Base-by-base conservation (phyloP, 2,329 filamentous ascomycete species). In the Alternaria solani region DNA sequence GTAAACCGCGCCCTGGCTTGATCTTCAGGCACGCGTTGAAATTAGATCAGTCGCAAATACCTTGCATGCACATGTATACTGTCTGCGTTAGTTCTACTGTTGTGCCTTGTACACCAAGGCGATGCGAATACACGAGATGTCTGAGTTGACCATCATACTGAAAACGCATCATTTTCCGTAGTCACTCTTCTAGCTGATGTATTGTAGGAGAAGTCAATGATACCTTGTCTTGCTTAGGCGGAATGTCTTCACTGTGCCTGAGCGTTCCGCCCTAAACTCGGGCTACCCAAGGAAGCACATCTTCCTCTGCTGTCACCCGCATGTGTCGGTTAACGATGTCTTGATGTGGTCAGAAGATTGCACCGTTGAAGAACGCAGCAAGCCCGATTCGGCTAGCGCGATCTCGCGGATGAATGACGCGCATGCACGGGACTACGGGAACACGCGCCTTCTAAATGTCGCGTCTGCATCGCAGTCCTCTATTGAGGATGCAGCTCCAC, bases 351-450 rank as follows among this genome's bases (percentile, higher is more conserved):
- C 11, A 7, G n/a, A 25, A 18, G 46, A 16, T 41, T 11, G 28
- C 28, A 23, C 11, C 32, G 46, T 25, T 36, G 16, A 46, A 51
- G 20, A 5, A 51, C 14, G 32, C 18, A 18, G 49, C 18, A 14
- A 11, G 11, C 26, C 46, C 28, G 38, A 64, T 63, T 7, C 20
- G 60, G 58, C 25, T 67, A 70, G 70, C 61, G 63, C 57, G 46
- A 69, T 65, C 58, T 55, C n/a, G 34, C 23, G n/a, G 34, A 63
- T 73, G 71, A 72, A 71, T 73, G 70, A 72, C 72, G 70, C 71
- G 73, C 71, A 69, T 66, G 63, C 73, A 75, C 74, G 73, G 67
- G 73, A 73, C 59, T 65, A 56, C 73, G 71, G 66, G 69, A 73
- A 64, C 28, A 73, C 71, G 72, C 72, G 74, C 52, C 67, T 55